A percentile compares a stretch with the other conserved stretches of the same genome.
Evolutionary conservation across 1,139 yeast genomes (phyloP).

Genomic region (Taiozyma onychis): DNA sequence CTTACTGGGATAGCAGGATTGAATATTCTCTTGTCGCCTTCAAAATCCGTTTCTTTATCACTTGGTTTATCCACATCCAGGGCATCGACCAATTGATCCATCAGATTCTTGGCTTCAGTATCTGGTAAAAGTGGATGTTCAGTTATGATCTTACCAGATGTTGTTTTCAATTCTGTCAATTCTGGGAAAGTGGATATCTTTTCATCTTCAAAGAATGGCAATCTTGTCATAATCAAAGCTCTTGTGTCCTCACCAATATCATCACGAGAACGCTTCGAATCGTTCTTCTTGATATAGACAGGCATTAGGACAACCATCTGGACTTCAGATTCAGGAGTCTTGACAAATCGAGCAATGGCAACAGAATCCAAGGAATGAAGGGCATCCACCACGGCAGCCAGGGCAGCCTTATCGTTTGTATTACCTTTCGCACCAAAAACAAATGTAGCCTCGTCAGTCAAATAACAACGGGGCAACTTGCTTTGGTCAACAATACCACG

Average conservation of each 20-base stretch:
- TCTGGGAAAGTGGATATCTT: conserved; percentile 56
- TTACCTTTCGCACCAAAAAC: conserved; percentile 43
- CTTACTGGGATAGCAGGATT: conserved; percentile 25
- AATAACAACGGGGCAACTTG: conserved; percentile 51
- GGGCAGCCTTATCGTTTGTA: conserved; percentile 36
- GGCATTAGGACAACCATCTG: conserved; percentile 59
- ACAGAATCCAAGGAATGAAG: conserved; percentile 42
- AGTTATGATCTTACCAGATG: conserved; percentile 29
- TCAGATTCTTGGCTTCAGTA: conserved; percentile 29
- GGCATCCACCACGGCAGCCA: conserved; percentile 51
- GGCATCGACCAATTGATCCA: conserved; percentile 35
- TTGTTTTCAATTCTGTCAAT: conserved; percentile 33
- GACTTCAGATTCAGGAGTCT: conserved; percentile 41
- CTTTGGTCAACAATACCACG: conserved; percentile 49
- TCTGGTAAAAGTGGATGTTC: conserved; percentile 29
- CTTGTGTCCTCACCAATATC: conserved; percentile 13
- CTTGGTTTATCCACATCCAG: conserved; percentile 30
- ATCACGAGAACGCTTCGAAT: conserved; percentile 16
- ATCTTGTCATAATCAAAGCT: conserved; percentile 35
- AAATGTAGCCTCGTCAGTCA: conserved; percentile 53
- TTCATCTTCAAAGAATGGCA: conserved; percentile 82
- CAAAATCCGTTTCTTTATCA: conserved; percentile 16
- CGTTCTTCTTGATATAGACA: conserved; percentile 23
- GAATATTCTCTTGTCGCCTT: conserved; percentile 21
- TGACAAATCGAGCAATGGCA: conserved; percentile 61